phyloP scores from a whole-genome alignment of 768 basidiomycete species.

The Auriscalpium orientale region DNA sequence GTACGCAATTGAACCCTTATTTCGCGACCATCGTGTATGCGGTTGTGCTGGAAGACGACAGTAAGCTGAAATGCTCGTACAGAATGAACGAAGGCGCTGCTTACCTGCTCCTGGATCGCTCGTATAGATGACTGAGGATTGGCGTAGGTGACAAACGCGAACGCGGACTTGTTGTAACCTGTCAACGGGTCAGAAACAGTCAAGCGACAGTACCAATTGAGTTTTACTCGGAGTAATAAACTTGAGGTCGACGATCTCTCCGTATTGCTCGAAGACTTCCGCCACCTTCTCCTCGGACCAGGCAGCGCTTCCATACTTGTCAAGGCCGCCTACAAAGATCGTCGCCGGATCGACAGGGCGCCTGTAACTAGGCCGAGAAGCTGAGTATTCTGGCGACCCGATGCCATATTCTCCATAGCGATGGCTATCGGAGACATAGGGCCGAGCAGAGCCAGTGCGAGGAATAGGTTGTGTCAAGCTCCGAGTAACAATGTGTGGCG shows the following conservation, averaged over 20 bases:
- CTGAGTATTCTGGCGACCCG: too few relatives aligned
- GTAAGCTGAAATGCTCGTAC: neutral
- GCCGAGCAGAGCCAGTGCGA: too few relatives aligned
- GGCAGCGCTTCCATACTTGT: constrained; percentile 49
- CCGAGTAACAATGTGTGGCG: too few relatives aligned
- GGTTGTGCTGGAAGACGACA: constrained; percentile 52
- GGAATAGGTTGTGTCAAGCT: too few relatives aligned
- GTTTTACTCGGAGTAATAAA: constrained; percentile 57
- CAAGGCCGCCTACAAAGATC: constrained; percentile 72
- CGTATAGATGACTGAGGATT: constrained; percentile 55
- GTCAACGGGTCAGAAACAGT: constrained; percentile 28
- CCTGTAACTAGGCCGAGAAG: too few relatives aligned
- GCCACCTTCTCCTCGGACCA: constrained; percentile 65
- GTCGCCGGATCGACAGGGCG: constrained; percentile 49
- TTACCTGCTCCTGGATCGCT: constrained; percentile 60
- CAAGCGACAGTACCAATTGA: neutral
- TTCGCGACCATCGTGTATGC: constrained; percentile 56
- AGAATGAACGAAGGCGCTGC: neutral
- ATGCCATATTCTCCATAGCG: too few relatives aligned
- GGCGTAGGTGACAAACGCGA: constrained; percentile 72
- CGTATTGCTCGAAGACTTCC: constrained; percentile 55
- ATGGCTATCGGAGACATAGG: too few relatives aligned
- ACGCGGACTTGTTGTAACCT: constrained; percentile 53
- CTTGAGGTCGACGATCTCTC: constrained; percentile 56
- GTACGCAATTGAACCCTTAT: constrained; percentile 75